These are phyloP conservation scores for Didymellaceae sp. DNA, from an alignment of 2,329 filamentous ascomycete species.

Conservation along the genomic window DNA sequence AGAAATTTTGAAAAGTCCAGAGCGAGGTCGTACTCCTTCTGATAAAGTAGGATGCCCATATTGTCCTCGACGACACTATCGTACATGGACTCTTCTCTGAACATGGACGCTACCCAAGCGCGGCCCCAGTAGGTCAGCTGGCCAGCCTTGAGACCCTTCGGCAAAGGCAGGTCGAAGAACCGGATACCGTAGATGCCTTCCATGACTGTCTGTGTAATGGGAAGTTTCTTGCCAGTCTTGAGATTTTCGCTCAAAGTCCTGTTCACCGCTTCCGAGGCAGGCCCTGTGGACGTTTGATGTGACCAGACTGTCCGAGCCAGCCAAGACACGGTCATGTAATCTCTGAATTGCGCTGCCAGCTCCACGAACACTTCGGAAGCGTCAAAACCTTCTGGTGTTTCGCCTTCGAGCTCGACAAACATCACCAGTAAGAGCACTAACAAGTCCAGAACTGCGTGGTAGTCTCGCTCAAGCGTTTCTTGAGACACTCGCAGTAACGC, in stretches of 20 bases:
- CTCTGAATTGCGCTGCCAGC: constrained; percentile 57
- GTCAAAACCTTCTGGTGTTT: constrained; percentile 72
- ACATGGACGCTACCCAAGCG: constrained; percentile 52
- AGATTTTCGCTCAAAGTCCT: constrained; percentile 33
- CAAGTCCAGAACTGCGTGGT: constrained; percentile 79
- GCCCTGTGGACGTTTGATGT: constrained; percentile 37
- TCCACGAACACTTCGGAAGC: constrained; percentile 67
- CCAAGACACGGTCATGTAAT: constrained; percentile 46
- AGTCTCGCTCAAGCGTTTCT: constrained; percentile 76
- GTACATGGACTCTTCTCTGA: constrained; percentile 43
- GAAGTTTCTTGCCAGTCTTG: constrained; percentile 35
- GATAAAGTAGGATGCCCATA: constrained; percentile 53
- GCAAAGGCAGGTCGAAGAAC: constrained; percentile 42
- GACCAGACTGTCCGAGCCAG: constrained; percentile 44
- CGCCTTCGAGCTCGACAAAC: constrained; percentile 69
- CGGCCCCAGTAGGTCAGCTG: constrained; percentile 56
- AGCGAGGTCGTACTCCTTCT: constrained; percentile 58
- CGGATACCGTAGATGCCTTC: constrained; percentile 43
- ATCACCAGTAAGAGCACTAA: constrained; percentile 85
- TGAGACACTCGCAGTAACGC: constrained; percentile 78
- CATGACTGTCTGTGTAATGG: constrained; percentile 46
- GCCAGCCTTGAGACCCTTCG: constrained; percentile 33
- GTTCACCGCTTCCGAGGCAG: constrained; percentile 34
- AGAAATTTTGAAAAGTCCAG: constrained; percentile 71
- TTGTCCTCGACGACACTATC: constrained; percentile 50